Percentiles rank a stretch among this genome's conserved stretches.
phyloP scores from a whole-genome alignment of 352 stramenopile species.

The Phytophthora pisi region DNA sequence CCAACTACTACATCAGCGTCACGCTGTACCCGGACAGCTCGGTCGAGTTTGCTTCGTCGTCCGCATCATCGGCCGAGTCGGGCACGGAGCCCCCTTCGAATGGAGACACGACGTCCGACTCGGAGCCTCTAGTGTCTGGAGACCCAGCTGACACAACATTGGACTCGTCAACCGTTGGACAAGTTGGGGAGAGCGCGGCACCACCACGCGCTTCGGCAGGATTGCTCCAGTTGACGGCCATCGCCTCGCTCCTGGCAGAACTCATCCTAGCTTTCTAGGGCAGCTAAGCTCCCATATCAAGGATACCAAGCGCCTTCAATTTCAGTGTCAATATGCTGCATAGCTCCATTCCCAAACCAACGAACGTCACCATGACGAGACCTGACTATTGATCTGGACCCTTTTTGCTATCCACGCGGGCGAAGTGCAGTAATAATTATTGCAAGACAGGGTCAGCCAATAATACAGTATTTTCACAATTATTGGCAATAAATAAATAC shows the following conservation, averaged over 20 bases:
- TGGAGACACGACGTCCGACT: conserved; percentile 5
- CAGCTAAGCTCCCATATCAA: no score
- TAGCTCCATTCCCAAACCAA: no score
- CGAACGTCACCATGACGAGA: no score
- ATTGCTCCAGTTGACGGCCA: background rate
- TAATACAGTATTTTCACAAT: no score
- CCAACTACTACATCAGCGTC: conserved; percentile 15
- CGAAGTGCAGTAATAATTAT: no score
- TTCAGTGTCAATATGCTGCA: background rate
- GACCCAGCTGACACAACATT: background rate
- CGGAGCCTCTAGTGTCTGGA: background rate
- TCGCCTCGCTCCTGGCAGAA: conserved; percentile 3
- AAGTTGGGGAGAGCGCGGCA: background rate
- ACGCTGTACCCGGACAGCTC: conserved; percentile 16
- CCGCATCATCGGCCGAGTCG: conserved; percentile 5
- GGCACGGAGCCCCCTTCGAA: background rate
- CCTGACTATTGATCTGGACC: no score
- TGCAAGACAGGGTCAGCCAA: no score
- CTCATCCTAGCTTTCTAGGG: conserved; percentile 8
- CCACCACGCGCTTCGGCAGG: background rate
- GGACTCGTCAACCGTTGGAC: conserved; percentile 15
- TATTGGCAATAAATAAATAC: no score
- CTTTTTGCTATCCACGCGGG: no score
- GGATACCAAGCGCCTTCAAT: background rate
- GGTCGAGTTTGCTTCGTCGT: conserved; percentile 4